Base-by-base conservation (phyloP, 176 grass and related monocot species). In the Carex scoparia region DNA sequence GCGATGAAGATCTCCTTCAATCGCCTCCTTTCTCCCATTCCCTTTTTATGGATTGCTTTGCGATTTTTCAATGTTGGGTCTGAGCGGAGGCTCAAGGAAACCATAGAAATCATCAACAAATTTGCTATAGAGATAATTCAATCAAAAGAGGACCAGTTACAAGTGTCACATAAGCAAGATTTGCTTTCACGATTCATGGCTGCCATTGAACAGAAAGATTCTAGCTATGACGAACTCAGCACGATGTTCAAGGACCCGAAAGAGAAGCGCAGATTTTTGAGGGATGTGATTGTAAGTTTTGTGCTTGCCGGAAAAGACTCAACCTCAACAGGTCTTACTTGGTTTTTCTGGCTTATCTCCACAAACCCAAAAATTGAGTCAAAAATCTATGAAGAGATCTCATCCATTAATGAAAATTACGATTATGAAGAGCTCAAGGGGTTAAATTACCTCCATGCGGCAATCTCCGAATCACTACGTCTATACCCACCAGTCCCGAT, bases 401-500 rank as follows among this genome's bases (percentile, higher is more conserved):
- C 84, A 60, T 82, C 65, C 5, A 18, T 32, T 18, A 56, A n/a
- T 23, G 84, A 87, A 81, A 69, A 71, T 60, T 79, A 67, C 40
- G 79, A 82, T 46, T 78, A 85, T 12, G 84, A 89, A 4, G 89
- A 89, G 9, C 79, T 92, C 48, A 94, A 68, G 86, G 73, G 73
- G 58, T 81, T 88, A 82, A 68, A 83, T 55, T 96, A 96, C 77
- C 89, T 96, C 61, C 89, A 89, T 79, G 91, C 94, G 0, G 89
- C 87, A 9, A 86, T 96, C 85, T 91, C 87, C 27, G 94, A 96
- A 87, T 64, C 91, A 49, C 85, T 93, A 84, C 86, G 94, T 56
- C 86, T 96, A 81, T 91, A 96, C 86, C 94, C 94, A 46, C 91
- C 93, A 64, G 85, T 95, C 67, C 91, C 93, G 16, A 92, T 95